Evolutionary conservation across 768 basidiomycete genomes (phyloP).

Genomic region (Amanita rubescens): DNA sequence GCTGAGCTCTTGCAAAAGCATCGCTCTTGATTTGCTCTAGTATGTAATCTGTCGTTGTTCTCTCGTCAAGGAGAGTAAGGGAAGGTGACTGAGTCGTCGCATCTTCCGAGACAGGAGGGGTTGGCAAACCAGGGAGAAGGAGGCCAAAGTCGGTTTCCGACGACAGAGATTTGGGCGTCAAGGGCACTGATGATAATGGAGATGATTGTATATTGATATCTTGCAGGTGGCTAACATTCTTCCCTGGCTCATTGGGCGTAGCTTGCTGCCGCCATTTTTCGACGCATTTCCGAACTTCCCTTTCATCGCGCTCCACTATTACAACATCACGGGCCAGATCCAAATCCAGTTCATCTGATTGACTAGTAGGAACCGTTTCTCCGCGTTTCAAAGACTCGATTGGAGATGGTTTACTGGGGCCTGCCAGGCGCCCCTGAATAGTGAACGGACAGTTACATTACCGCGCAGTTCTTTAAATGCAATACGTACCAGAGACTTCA

Average conservation of each 20-base stretch:
- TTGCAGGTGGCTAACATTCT: slow-evolving; percentile 9
- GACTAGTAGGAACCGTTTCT: slow-evolving; percentile 52
- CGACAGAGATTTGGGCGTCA: neutral
- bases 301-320: slow-evolving; percentile 14
- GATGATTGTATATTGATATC: neutral
- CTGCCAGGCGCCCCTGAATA: neutral
- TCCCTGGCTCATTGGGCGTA: slow-evolving; percentile 8
- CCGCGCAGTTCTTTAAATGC: slow-evolving; percentile 16
- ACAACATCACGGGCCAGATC: slow-evolving; percentile 18
- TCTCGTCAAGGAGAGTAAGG: slow-evolving; percentile 28
- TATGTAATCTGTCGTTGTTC: slow-evolving; percentile 45
- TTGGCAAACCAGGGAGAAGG: neutral
- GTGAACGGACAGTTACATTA: neutral
- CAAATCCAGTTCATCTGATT: slow-evolving; percentile 60
- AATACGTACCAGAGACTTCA: slow-evolving; percentile 19
- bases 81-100: slow-evolving; percentile 15
- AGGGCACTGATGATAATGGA: neutral
- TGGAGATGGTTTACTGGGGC: neutral
- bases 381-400: neutral
- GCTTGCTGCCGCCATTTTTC: slow-evolving; percentile 35
- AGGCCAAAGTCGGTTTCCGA: neutral
- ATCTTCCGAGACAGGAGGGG: slow-evolving; percentile 16
- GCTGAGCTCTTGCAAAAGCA: slow-evolving; percentile 38
- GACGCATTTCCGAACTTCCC: slow-evolving; percentile 28
- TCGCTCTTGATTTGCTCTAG: slow-evolving; percentile 61